Evolutionary conservation across 176 grass and related monocot genomes (phyloP).

Genomic region (Avena atlantica): DNA sequence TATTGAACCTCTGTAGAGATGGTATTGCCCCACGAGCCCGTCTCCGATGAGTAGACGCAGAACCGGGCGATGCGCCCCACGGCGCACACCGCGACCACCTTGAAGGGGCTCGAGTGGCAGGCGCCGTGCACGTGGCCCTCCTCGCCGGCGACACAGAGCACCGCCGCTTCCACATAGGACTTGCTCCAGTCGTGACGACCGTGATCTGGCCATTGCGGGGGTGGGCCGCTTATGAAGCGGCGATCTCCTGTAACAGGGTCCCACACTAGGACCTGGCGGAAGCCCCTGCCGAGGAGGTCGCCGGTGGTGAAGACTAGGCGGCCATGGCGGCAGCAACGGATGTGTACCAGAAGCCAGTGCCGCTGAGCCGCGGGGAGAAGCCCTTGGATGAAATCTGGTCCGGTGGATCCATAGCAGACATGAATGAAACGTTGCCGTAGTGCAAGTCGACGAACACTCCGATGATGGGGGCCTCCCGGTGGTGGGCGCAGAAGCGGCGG

Average conservation of each 20-base stretch:
- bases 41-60: not conserved
- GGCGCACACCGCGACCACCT: not conserved
- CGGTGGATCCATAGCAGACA: not conserved
- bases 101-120: too few relatives aligned
- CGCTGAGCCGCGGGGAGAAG: not conserved
- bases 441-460: not conserved
- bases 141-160: not conserved
- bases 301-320: not conserved
- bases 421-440: not conserved
- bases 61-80: not conserved
- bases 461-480: constrained; percentile 11
- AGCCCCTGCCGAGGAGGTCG: not conserved
- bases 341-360: not conserved
- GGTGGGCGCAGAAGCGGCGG: constrained; percentile 12
- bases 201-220: not conserved
- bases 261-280: not conserved
- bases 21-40: not conserved
- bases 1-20: not conserved
- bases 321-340: constrained; percentile 24
- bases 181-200: not conserved
- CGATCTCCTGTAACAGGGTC: not conserved
- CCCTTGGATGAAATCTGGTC: not conserved
- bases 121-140: not conserved
- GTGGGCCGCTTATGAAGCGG: not conserved
- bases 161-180: not conserved